Evolutionary conservation across 208 protist species (phyloP), one percentile per base, ranked within the genome.

Genomic region (Acanthamoeba rhysodes): DNA sequence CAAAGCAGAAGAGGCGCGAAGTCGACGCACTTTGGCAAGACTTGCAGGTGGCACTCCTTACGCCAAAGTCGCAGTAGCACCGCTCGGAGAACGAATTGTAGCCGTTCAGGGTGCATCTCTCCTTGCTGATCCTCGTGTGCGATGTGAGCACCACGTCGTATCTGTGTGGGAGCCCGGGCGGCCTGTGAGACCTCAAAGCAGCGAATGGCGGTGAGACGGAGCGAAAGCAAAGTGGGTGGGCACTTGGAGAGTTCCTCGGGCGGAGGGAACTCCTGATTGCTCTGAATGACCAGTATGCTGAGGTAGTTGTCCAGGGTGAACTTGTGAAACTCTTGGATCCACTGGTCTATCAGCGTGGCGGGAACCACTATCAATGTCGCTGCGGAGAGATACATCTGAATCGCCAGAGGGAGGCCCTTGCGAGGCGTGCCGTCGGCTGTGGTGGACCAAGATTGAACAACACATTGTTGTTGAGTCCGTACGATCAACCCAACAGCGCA

Each of bases 61-160:
- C 88, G 20, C 59, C 45, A 27, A 93, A 93, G 7, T 93, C 88
- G 50, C 88, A 93, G 62, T 80, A 93, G 22, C 88, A 93, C 12
- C 41, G 34, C 4, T 93, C 88, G 3, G 70, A 85, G 57, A 70
- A 70, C 12, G 18, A 45, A 7, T 34, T 18, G 9, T 27, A 87
- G 50, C 84, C 29, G 22, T 57, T 34, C 4, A 84, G 64, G 14
- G 66, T 55, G 41, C 66, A 66, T 88, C 48, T n/a, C 53, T 93
- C 88, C n/a, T 95, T 96, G 78, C 91, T 93, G 20, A 95, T 48
- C 45, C 72, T 34, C n/a, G 55, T 50, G 74, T 95, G 94, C 24
- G 95, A 76, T 2, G 95, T 64, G 24, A 96, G 32, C 37, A 96
- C 70, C 20, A 96, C 78, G 64, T 96, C 93, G 80, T 95, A 96